Conservation (phyloP, 116 monocot genomes). For the Trichopus zeylanicus region DNA sequence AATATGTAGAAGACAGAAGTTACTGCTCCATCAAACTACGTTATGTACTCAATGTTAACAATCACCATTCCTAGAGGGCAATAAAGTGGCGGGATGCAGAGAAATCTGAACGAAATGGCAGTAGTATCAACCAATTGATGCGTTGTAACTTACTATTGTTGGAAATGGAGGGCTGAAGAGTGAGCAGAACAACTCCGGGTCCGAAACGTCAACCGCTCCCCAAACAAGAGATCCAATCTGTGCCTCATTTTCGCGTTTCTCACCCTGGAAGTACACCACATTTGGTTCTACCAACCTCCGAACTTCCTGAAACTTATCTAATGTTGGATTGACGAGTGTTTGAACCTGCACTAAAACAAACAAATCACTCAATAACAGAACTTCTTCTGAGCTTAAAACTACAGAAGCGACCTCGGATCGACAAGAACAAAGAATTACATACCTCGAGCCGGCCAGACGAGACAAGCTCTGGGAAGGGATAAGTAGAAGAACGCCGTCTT, state of each 20-base stretch:
- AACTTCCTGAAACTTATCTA: slow-evolving; percentile 41
- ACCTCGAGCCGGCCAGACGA: slow-evolving; percentile 82
- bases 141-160: slow-evolving; percentile 43
- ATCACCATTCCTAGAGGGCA: background rate
- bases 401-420: background rate
- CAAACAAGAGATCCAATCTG: slow-evolving; percentile 56
- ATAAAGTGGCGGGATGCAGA: background rate
- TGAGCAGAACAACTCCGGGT: slow-evolving; percentile 29
- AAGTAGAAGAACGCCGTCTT: no score
- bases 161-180: slow-evolving; percentile 51
- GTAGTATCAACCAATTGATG: background rate
- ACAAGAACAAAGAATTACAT: background rate
- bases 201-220: slow-evolving; percentile 39
- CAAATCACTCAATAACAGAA: background rate
- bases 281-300: slow-evolving; percentile 34
- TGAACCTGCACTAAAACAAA: slow-evolving; percentile 47
- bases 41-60: no score
- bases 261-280: slow-evolving; percentile 66
- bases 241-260: slow-evolving; percentile 49
- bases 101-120: background rate
- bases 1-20: no score
- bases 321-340: slow-evolving; percentile 53
- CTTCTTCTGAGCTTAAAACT: background rate
- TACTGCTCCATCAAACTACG: background rate
- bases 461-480: slow-evolving; percentile 52